These are phyloP conservation scores for Gentiana dahurica DNA, from an alignment of 257 asterid species.

Conservation along the genomic window DNA sequence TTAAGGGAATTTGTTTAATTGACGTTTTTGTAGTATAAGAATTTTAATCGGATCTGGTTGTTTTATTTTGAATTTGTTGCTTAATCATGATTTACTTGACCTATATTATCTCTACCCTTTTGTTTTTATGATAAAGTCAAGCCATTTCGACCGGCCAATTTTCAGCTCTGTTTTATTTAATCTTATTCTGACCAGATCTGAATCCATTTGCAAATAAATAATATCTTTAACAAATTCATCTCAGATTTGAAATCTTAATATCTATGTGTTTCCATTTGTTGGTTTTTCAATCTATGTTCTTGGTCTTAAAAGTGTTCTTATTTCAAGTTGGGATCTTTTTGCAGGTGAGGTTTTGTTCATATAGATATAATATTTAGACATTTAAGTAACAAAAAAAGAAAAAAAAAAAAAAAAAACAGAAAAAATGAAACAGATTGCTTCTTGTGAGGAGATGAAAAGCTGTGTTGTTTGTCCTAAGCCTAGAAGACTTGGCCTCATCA, in stretches of 20 bases:
- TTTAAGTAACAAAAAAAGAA: neutral
- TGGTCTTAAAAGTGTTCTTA: too few relatives aligned
- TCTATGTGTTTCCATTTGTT: too few relatives aligned
- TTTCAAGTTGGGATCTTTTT: too few relatives aligned
- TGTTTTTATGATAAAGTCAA: slow-evolving; percentile 34
- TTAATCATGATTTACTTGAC: slow-evolving; percentile 4
- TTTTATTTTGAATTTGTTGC: slow-evolving; percentile 3
- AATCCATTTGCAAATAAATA: too few relatives aligned
- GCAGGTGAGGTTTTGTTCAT: neutral
- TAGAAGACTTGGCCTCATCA: slow-evolving; percentile 54
- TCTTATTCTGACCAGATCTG: too few relatives aligned
- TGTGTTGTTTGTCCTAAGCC: slow-evolving; percentile 90
- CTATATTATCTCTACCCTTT: slow-evolving; percentile 9
- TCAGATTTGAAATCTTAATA: too few relatives aligned
- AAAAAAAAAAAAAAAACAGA: too few relatives aligned
- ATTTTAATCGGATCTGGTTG: neutral
- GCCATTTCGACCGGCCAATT: slow-evolving; percentile 24
- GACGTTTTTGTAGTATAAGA: too few relatives aligned
- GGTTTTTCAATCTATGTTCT: too few relatives aligned
- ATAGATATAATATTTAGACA: neutral
- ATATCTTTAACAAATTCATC: too few relatives aligned
- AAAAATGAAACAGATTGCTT: neutral
- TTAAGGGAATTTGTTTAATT: too few relatives aligned
- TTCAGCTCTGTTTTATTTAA: slow-evolving; percentile 1
- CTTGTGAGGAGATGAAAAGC: slow-evolving; percentile 32